A percentile compares a stretch with the other conserved stretches of the same genome.
Conservation (phyloP, 495 filamentous ascomycete genomes). For the Penicillium angulare region DNA sequence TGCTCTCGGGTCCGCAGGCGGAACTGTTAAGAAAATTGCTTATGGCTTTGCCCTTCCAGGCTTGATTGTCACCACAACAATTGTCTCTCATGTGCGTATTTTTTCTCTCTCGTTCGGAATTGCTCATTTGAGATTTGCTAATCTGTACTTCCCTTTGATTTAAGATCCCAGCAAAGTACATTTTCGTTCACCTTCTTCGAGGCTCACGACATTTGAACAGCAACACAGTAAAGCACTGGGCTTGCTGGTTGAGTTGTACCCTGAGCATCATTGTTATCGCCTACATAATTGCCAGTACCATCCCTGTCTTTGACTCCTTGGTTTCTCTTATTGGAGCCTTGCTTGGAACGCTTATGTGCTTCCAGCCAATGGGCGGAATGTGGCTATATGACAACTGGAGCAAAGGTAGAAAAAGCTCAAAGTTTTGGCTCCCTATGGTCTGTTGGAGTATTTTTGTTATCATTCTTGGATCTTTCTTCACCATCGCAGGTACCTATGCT, state of each 20-base stretch:
- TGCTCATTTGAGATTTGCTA: too few relatives aligned
- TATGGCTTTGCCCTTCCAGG: conserved; percentile 67
- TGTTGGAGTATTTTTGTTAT: conserved; percentile 15
- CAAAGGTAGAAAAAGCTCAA: not conserved
- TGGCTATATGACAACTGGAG: conserved; percentile 40
- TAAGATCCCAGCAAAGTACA: conserved; percentile 27
- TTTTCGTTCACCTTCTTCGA: conserved; percentile 36
- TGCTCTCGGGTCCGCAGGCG: conserved; percentile 59
- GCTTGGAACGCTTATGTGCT: conserved; percentile 39
- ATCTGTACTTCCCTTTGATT: not conserved
- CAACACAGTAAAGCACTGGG: conserved; percentile 33
- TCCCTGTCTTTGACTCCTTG: conserved; percentile 43
- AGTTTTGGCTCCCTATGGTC: conserved; percentile 8
- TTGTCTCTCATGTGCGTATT: not conserved
- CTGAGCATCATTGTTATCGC: conserved; percentile 16
- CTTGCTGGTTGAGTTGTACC: conserved; percentile 33
- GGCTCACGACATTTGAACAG: conserved; percentile 30
- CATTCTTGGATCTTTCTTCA: conserved; percentile 36
- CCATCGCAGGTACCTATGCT: conserved; percentile 52
- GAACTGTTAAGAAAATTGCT: conserved; percentile 57
- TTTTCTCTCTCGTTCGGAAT: not conserved
- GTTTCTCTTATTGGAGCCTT: conserved; percentile 55
- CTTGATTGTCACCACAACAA: not conserved
- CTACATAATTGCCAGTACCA: conserved; percentile 32
- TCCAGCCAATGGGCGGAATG: conserved; percentile 32